phyloP scores from a whole-genome alignment of 768 basidiomycete species.

The Trametopsis cervina region DNA sequence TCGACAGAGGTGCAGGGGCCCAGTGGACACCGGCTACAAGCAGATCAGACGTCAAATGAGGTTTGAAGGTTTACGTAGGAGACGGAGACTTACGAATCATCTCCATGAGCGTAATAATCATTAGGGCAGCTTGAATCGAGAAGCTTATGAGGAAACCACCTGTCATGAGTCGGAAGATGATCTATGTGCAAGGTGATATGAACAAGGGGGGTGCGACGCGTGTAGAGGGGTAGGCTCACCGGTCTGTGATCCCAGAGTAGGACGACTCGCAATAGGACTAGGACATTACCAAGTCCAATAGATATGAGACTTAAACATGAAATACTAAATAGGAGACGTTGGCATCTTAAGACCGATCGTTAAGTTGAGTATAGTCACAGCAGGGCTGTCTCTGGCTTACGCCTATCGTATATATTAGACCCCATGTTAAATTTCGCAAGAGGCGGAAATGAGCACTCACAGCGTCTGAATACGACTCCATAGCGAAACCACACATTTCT shows the following conservation, averaged over 20 bases:
- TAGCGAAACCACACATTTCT: constrained; percentile 22
- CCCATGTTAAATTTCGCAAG: background rate
- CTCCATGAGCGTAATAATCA: constrained; percentile 20
- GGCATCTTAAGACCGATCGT: constrained; percentile 23
- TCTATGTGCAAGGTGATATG: constrained; percentile 6
- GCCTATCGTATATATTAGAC: too few species aligned
- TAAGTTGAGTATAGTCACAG: background rate
- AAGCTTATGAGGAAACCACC: constrained; percentile 24
- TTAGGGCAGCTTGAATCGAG: constrained; percentile 16
- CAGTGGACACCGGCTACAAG: constrained; percentile 22
- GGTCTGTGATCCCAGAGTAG: constrained; percentile 31
- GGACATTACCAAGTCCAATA: constrained; percentile 24
- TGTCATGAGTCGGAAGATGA: constrained; percentile 19
- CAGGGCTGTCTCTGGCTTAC: too few species aligned
- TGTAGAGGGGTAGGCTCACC: constrained; percentile 15
- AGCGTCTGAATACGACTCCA: constrained; percentile 8
- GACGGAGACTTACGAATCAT: constrained; percentile 19
- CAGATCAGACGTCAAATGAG: background rate
- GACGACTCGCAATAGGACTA: constrained; percentile 28
- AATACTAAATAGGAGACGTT: constrained; percentile 18
- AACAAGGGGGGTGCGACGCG: background rate
- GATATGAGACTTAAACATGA: constrained; percentile 24
- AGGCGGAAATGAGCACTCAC: constrained; percentile 7
- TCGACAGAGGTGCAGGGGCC: constrained; percentile 9
- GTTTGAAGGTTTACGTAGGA: background rate